A percentile compares a stretch with the other conserved stretches of the same genome.
Conservation (phyloP, 805 yeast genomes). For the Cyberlindnera euphorbiiphila region DNA sequence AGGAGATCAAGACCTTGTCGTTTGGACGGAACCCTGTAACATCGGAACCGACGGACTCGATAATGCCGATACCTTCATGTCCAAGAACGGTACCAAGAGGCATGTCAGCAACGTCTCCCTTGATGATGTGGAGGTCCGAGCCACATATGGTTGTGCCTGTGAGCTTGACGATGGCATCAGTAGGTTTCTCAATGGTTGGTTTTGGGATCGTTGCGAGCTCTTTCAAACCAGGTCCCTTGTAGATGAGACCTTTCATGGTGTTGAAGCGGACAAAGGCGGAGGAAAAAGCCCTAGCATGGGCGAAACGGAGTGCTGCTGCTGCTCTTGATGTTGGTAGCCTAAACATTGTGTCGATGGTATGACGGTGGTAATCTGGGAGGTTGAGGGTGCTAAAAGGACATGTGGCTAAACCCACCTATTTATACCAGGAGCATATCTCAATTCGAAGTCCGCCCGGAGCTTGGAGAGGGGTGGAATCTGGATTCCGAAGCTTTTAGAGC, state of each 20-base stretch:
- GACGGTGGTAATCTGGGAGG: too few species aligned
- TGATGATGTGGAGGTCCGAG: slow-evolving; percentile 57
- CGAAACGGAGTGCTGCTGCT: background rate
- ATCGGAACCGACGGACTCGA: slow-evolving; percentile 44
- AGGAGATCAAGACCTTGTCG: slow-evolving; percentile 60
- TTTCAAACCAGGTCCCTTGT: slow-evolving; percentile 40
- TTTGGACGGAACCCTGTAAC: slow-evolving; percentile 50
- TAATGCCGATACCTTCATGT: slow-evolving; percentile 59
- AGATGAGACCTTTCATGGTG: slow-evolving; percentile 44
- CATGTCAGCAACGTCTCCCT: slow-evolving; percentile 58
- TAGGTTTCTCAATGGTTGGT: slow-evolving; percentile 42
- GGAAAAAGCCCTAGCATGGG: slow-evolving; percentile 1
- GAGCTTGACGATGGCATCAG: slow-evolving; percentile 56
- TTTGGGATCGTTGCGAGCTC: slow-evolving; percentile 35
- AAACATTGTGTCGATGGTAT: background rate
- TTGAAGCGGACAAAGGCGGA: background rate
- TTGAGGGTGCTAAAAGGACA: background rate
- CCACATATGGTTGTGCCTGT: slow-evolving; percentile 62
- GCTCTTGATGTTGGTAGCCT: background rate
- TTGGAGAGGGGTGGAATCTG: too few species aligned
- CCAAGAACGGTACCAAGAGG: slow-evolving; percentile 49
- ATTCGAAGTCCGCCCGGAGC: too few species aligned
- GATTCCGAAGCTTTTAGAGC: too few species aligned
- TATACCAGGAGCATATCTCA: too few species aligned
- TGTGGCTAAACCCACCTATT: too few species aligned